Percentiles rank a stretch among this genome's conserved stretches.
These are phyloP conservation scores for Aureobasidium leucospermi DNA, from an alignment of 2,329 filamentous ascomycete species.

Conservation along the genomic window DNA sequence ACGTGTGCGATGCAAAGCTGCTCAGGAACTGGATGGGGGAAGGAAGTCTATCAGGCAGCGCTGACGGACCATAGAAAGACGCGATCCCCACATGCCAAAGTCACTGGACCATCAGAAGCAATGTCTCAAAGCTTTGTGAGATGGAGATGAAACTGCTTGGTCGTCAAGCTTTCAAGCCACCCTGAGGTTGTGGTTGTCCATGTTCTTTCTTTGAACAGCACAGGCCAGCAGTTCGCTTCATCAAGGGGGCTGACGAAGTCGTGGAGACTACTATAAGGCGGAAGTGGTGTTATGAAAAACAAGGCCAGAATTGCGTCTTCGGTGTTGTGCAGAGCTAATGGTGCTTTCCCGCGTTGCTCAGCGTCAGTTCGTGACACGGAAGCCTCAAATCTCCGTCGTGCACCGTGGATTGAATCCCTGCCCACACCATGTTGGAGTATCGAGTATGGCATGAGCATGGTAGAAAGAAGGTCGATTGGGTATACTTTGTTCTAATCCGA, in stretches of 20 bases:
- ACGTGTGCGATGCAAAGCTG: slow-evolving; percentile 8
- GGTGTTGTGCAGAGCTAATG: slow-evolving; percentile 11
- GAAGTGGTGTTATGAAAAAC: not conserved
- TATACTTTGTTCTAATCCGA: not conserved
- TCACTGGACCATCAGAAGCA: not conserved
- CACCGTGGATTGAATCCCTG: not conserved
- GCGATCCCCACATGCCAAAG: not conserved
- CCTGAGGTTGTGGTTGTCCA: not conserved
- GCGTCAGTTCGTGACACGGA: slow-evolving; percentile 11
- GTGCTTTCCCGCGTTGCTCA: slow-evolving; percentile 7
- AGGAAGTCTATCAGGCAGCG: not conserved
- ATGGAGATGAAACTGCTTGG: not conserved
- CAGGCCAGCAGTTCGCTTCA: slow-evolving; percentile 10
- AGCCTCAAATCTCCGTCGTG: slow-evolving; percentile 12
- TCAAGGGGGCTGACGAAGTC: not conserved
- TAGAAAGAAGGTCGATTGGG: slow-evolving; percentile 11
- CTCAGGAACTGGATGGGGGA: not conserved
- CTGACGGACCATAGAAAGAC: not conserved
- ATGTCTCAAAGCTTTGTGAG: not conserved
- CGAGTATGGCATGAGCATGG: slow-evolving; percentile 2
- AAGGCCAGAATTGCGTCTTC: slow-evolving; percentile 11
- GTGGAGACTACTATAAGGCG: slow-evolving; percentile 3
- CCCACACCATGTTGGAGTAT: not conserved
- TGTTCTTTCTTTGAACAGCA: slow-evolving; percentile 4
- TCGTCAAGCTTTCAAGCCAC: not conserved